A percentile compares a stretch with the other conserved stretches of the same genome.
Conservation (phyloP, 176 grass and related monocot species). For the Carex cristatella region DNA sequence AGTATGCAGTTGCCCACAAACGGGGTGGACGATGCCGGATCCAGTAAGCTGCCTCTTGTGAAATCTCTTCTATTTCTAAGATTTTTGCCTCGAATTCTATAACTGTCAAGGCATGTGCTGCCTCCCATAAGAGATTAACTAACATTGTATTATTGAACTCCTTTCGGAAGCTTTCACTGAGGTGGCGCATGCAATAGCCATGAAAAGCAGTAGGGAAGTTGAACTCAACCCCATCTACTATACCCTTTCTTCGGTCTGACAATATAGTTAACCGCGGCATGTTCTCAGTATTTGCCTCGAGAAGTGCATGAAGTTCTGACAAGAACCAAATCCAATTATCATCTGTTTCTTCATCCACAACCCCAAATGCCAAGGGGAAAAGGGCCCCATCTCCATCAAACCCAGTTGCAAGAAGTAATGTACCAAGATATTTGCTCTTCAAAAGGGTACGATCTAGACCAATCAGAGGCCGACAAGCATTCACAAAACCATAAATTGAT, state of each 20-base stretch:
- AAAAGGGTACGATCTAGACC: slow-evolving; percentile 74
- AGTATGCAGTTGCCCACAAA: slow-evolving; percentile 91
- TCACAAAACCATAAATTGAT: slow-evolving; percentile 90
- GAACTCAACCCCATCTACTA: slow-evolving; percentile 89
- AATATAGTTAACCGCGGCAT: slow-evolving; percentile 94
- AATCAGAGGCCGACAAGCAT: slow-evolving; percentile 87
- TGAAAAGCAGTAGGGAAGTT: slow-evolving; percentile 98
- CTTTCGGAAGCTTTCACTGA: slow-evolving; percentile 83
- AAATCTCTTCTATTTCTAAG: slow-evolving; percentile 83
- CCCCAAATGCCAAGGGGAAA: slow-evolving; percentile 93
- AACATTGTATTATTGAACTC: slow-evolving; percentile 80
- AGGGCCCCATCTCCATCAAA: slow-evolving; percentile 93
- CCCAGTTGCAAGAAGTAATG: slow-evolving; percentile 79
- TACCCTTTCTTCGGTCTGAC: slow-evolving; percentile 84
- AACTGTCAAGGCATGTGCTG: slow-evolving; percentile 78
- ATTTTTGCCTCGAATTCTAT: slow-evolving; percentile 90
- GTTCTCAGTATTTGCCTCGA: slow-evolving; percentile 92
- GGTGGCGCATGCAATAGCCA: slow-evolving; percentile 80
- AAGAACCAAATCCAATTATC: slow-evolving; percentile 99
- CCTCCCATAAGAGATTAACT: slow-evolving; percentile 80
- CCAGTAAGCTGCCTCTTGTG: slow-evolving; percentile 86
- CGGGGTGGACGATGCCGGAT: slow-evolving; percentile 62
- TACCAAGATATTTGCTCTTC: slow-evolving; percentile 96
- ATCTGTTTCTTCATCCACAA: slow-evolving; percentile 89
- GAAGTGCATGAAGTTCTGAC: slow-evolving; percentile 76